A percentile compares a stretch with the other conserved stretches of the same genome.
Conservation (phyloP, 139 green algal genomes). For the Diplosphaera chodatii region DNA sequence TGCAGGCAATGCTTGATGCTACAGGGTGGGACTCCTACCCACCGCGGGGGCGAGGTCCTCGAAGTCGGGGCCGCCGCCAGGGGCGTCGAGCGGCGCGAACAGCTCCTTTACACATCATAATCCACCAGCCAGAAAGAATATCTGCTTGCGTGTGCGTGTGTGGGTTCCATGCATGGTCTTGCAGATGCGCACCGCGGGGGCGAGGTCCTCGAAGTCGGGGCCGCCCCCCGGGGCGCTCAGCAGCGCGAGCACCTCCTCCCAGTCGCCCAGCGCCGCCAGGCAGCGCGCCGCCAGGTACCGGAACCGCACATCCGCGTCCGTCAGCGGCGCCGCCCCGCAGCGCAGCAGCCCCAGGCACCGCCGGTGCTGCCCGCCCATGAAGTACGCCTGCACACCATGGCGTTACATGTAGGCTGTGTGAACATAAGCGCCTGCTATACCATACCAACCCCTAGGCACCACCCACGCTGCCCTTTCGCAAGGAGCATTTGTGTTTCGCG, state of each 20-base stretch:
- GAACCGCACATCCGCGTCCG: constrained; percentile 54
- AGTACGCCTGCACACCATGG: constrained; percentile 53
- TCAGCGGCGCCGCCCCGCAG: constrained; percentile 16
- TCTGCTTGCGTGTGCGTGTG: too few relatives aligned
- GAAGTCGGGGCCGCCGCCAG: too few relatives aligned
- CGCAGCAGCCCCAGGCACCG: constrained; percentile 56
- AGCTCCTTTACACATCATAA: too few relatives aligned
- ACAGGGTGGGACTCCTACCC: too few relatives aligned
- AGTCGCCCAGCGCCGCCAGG: constrained; percentile 68
- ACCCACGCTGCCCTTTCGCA: constrained; percentile 56
- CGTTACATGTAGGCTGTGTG: too few relatives aligned
- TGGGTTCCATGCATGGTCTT: too few relatives aligned
- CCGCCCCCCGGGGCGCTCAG: constrained; percentile 37
- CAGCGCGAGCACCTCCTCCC: constrained; percentile 82
- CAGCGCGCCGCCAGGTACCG: constrained; percentile 65
- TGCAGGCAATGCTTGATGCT: too few relatives aligned
- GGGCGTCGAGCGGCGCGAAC: too few relatives aligned
- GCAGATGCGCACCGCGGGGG: too few relatives aligned
- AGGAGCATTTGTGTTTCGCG: constrained; percentile 70
- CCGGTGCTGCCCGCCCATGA: constrained; percentile 58
- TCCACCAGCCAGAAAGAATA: too few relatives aligned
- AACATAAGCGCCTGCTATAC: too few relatives aligned
- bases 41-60: too few relatives aligned
- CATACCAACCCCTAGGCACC: constrained; percentile 68
- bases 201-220: background rate